Conservation (phyloP, 2,329 filamentous ascomycete species). For the Colletotrichum siamense region DNA sequence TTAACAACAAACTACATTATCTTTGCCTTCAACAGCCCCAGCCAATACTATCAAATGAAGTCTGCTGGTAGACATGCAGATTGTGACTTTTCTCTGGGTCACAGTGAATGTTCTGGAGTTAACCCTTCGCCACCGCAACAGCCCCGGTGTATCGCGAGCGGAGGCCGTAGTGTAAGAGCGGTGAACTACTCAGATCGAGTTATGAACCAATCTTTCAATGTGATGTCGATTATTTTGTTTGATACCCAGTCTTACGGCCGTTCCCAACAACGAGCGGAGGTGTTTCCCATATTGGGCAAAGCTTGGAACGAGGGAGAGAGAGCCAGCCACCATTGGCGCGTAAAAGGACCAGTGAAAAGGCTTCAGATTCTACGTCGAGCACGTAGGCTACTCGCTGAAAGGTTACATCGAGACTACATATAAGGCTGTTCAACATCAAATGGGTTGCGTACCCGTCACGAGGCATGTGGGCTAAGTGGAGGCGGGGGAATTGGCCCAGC, state of each 20-base stretch:
- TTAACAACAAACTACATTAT: accelerated
- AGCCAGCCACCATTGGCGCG: not conserved
- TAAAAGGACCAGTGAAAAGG: not conserved
- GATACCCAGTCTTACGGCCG: not conserved
- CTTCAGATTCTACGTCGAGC: not conserved
- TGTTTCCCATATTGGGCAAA: not conserved
- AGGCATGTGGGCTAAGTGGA: not conserved
- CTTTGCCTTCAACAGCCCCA: too few relatives aligned
- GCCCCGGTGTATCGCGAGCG: too few relatives aligned
- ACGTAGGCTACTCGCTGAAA: not conserved
- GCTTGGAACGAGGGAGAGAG: not conserved
- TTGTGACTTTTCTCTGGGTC: too few relatives aligned
- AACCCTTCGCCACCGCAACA: too few relatives aligned
- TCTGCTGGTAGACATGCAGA: too few relatives aligned
- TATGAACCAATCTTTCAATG: not conserved
- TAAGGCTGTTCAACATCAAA: not conserved
- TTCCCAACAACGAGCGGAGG: not conserved
- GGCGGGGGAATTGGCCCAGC: too few relatives aligned
- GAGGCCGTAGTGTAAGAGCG: not conserved
- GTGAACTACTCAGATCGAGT: not conserved
- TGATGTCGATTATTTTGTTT: not conserved
- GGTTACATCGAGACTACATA: too few relatives aligned
- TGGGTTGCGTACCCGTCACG: not conserved
- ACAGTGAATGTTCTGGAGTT: too few relatives aligned
- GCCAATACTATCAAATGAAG: too few relatives aligned